These are phyloP conservation scores for Chrysanthemum seticuspe DNA, from an alignment of 129 eudicot species.

Conservation along the genomic window DNA sequence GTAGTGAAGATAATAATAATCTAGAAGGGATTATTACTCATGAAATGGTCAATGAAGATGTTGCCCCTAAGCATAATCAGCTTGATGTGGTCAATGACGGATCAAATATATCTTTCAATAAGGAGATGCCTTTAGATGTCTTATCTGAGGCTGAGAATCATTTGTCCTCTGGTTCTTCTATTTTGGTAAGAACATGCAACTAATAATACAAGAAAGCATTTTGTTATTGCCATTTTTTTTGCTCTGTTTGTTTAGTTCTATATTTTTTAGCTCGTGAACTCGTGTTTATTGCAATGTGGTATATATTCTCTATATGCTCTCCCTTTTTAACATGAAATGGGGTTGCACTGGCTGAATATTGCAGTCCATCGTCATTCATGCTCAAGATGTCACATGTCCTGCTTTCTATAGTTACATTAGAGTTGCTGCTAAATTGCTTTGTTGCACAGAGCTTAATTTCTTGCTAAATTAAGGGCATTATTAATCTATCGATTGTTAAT, in stretches of 20 bases:
- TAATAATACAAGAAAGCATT: background rate
- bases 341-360: background rate
- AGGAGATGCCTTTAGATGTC: conserved; percentile 18
- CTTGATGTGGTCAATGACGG: conserved; percentile 30
- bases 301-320: background rate
- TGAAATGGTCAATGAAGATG: conserved; percentile 31
- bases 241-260: conserved; percentile 11
- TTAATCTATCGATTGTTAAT: background rate
- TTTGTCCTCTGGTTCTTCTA: conserved; percentile 26
- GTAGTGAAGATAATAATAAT: conserved; percentile 27
- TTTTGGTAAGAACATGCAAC: conserved; percentile 37
- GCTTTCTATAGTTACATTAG: background rate
- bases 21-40: conserved; percentile 14
- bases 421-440: background rate
- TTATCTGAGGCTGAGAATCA: conserved; percentile 26
- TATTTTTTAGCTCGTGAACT: conserved; percentile 2
- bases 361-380: background rate
- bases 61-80: conserved; percentile 20
- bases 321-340: background rate
- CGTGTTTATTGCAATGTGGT: no score
- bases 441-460: background rate
- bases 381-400: background rate
- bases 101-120: conserved; percentile 16
- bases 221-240: conserved; percentile 7
- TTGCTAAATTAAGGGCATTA: background rate